These are phyloP conservation scores for Calocybe cyanea DNA, from an alignment of 768 basidiomycete species.

Conservation along the genomic window DNA sequence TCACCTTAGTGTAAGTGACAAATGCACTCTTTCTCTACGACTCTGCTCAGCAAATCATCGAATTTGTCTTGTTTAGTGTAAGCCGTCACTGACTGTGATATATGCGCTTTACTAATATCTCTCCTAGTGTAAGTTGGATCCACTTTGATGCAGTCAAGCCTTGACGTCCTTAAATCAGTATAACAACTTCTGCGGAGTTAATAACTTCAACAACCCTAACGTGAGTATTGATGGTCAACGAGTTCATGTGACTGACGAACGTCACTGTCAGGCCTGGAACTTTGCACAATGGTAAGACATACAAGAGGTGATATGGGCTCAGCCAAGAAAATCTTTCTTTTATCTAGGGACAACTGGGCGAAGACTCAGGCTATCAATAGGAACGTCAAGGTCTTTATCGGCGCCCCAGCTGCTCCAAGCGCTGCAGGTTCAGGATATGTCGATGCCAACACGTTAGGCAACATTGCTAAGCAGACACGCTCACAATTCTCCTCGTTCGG, in stretches of 20 bases:
- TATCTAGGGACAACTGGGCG: conserved; percentile 50
- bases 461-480: conserved; percentile 36
- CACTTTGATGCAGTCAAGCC: no score
- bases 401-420: conserved; percentile 46
- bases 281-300: conserved; percentile 39
- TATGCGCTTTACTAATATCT: neutral
- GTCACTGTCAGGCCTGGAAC: conserved; percentile 36
- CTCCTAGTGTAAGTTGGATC: conserved; percentile 10
- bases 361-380: conserved; percentile 48
- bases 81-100: neutral
- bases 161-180: conserved; percentile 10
- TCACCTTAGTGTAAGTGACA: conserved; percentile 7
- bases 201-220: conserved; percentile 37
- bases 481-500: conserved; percentile 51
- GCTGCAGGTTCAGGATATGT: conserved; percentile 56
- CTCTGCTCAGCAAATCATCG: neutral
- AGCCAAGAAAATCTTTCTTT: neutral
- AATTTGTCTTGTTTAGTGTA: conserved; percentile 6
- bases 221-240: conserved; percentile 19
- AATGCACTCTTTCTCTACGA: neutral
- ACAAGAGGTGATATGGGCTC: neutral
- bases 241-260: neutral
- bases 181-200: conserved; percentile 27
- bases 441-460: conserved; percentile 36
- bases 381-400: conserved; percentile 54